phyloP scores from a whole-genome alignment of 495 filamentous ascomycete genomes.

The Penicillium angulare region DNA sequence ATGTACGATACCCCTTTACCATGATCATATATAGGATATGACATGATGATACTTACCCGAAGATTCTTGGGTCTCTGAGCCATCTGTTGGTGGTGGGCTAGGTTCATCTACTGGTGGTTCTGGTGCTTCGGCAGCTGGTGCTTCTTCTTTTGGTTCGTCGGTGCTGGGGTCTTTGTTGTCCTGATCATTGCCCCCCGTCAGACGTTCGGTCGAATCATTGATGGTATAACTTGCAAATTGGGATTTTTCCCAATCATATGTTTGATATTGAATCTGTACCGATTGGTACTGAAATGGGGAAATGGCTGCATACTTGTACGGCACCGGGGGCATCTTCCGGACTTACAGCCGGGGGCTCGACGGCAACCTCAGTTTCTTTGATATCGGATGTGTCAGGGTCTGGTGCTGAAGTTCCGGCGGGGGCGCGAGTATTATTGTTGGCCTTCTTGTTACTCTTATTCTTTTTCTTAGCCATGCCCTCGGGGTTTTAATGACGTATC shows the following conservation, averaged over 20 bases:
- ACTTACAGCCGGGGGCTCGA: conserved; percentile 30
- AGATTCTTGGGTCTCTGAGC: conserved; percentile 24
- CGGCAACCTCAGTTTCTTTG: conserved; percentile 17
- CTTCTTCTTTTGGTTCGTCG: conserved; percentile 22
- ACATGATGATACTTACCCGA: conserved; percentile 25
- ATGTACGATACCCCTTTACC: not conserved
- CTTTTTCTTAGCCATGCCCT: conserved; percentile 38
- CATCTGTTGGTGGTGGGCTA: conserved; percentile 20
- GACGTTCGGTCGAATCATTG: conserved; percentile 29
- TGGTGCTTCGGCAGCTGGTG: conserved; percentile 17
- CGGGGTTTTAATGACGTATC: conserved; percentile 34
- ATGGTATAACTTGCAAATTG: conserved; percentile 39
- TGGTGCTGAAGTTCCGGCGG: conserved; percentile 25
- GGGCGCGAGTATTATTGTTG: conserved; percentile 29
- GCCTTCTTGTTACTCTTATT: conserved; percentile 37
- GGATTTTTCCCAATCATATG: conserved; percentile 36
- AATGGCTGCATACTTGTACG: conserved; percentile 44
- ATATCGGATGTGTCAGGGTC: conserved; percentile 24
- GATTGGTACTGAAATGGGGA: conserved; percentile 40
- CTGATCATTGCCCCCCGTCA: conserved; percentile 42
- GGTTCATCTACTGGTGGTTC: conserved; percentile 11
- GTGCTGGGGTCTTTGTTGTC: conserved; percentile 31
- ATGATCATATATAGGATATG: not conserved
- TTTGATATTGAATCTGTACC: conserved; percentile 39
- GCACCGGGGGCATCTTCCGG: conserved; percentile 32